Conservation (phyloP, 148 eudicot genomes). For the Rhododendron griersonianum region DNA sequence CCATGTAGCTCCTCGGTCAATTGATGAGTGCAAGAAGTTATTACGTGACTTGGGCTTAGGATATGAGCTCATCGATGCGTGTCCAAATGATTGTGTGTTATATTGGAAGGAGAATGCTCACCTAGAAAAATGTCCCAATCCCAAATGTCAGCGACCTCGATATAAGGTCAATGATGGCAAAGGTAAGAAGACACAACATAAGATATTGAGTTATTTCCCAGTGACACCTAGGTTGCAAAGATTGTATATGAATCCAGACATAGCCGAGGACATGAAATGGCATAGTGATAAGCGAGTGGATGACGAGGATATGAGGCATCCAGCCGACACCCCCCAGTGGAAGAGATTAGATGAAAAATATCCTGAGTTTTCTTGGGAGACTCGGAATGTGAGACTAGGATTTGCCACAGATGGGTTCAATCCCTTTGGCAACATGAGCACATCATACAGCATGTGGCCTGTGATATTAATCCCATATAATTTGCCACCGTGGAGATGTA, state of each 20-base stretch:
- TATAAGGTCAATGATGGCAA: not conserved
- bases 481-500: no score
- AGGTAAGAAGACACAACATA: not conserved
- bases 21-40: no score
- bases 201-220: not conserved
- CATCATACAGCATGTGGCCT: no score
- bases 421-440: conserved; percentile 7
- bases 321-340: not conserved
- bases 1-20: no score
- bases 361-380: not conserved
- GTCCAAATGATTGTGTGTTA: no score
- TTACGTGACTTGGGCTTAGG: no score
- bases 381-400: conserved; percentile 1
- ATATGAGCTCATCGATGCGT: no score
- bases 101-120: no score
- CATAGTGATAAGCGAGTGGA: not conserved
- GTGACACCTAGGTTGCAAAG: not conserved
- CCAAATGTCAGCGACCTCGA: not conserved
- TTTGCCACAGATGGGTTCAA: not conserved
- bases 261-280: conserved; percentile 6
- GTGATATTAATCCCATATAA: no score
- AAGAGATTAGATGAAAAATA: not conserved
- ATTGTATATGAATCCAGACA: not conserved
- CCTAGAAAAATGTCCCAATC: no score
- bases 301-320: not conserved